A percentile compares a stretch with the other conserved stretches of the same genome.
Evolutionary conservation across 2,329 filamentous ascomycete species (phyloP).

Genomic region (Phyllosticta citriasiana): DNA sequence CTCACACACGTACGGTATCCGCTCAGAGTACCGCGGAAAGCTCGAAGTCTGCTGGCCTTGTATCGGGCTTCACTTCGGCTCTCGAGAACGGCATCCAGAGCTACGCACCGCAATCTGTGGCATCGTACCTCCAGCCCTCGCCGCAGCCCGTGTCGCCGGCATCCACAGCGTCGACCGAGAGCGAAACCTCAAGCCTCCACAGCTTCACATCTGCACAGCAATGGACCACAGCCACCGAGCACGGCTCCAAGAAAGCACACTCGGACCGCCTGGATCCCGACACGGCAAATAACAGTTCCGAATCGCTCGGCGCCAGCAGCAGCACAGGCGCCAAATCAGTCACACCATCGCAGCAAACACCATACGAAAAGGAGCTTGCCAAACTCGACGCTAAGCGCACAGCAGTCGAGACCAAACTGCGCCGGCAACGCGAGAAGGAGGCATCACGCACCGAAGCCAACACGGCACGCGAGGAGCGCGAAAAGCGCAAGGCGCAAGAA

Average conservation of each 20-base stretch:
- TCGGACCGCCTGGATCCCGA: not conserved
- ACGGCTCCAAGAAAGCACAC: not conserved
- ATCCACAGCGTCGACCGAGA: slow-evolving; percentile 18
- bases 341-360: slow-evolving; percentile 10
- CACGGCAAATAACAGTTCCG: slow-evolving; percentile 7
- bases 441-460: slow-evolving; percentile 19
- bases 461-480: slow-evolving; percentile 50
- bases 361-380: slow-evolving; percentile 53
- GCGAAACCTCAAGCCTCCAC: slow-evolving; percentile 13
- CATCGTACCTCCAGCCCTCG: slow-evolving; percentile 4
- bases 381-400: slow-evolving; percentile 50
- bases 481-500: slow-evolving; percentile 33
- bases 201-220: slow-evolving; percentile 36
- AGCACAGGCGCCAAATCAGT: not conserved
- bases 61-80: not conserved
- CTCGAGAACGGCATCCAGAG: slow-evolving; percentile 5
- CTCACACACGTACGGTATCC: not conserved
- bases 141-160: slow-evolving; percentile 15
- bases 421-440: slow-evolving; percentile 45
- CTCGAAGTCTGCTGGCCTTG: slow-evolving; percentile 11
- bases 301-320: not conserved
- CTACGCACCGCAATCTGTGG: slow-evolving; percentile 10
- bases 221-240: slow-evolving; percentile 26
- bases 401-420: slow-evolving; percentile 49
- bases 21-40: slow-evolving; percentile 9